Evolutionary conservation across 1,139 yeast genomes (phyloP), one percentile per base, ranked within the genome.

Genomic region (Pneumocystis sp.): DNA sequence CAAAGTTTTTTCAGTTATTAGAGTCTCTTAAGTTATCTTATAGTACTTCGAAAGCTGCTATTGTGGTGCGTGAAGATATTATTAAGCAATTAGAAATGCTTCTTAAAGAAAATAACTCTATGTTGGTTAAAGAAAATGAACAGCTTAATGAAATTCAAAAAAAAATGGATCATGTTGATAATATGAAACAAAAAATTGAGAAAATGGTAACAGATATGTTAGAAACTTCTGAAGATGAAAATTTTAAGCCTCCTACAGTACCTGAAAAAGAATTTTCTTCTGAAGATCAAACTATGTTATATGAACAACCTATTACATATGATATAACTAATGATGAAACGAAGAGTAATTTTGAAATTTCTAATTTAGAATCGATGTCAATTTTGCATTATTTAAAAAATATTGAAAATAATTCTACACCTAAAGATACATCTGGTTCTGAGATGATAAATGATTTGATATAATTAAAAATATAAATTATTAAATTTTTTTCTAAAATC

Each of bases 161-260:
- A 12, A 81, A 81, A 69, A 71, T 77, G 37, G 69, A 67, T 7
- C 75, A 75, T 59, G 77, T 81, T 40, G 69, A 72, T 25, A 75
- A 76, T 57, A 81, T 84, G 0, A 76, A 81, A 67, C 71, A 72
- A 4, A 85, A 83, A 68, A 75, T 83, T 44, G 76, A 76, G 63
- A 78, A 77, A 42, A 78, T 82, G 76, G 70, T 81, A n/a, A 39
- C 57, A n/a, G 67, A 66, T 15, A 61, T 25, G 31, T 45, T 45
- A 50, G 34, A 50, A 25, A 3, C 34, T 10, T 50, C 57, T 7
- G 57, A 50, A 25, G 34, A 50, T 50, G 57, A 50, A 10, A 50
- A 50, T 25, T 25, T 34, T 25, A 50, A 8, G 7, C 6, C 2
- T 21, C 12, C n/a, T 50, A 25, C 15, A n/a, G n/a, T 4, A 12